A percentile compares a stretch with the other conserved stretches of the same genome.
Conservation (phyloP, 768 basidiomycete species). For the Dioszegia aurantiaca region DNA sequence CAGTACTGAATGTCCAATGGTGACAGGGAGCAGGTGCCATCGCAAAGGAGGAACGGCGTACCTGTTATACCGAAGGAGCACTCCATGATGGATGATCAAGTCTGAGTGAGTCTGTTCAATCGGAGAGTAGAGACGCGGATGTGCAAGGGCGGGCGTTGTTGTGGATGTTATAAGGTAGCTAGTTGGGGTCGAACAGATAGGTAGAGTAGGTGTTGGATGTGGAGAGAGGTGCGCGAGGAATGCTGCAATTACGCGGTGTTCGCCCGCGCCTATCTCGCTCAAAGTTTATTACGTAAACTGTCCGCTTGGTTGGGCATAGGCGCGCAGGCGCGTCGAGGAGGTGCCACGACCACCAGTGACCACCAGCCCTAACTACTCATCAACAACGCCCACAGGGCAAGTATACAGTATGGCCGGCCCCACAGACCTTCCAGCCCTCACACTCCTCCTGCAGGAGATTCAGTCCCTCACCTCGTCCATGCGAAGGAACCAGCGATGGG, state of each 20-base stretch:
- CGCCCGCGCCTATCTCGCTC: not conserved
- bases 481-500: conserved; percentile 98
- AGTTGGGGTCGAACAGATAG: too few relatives aligned
- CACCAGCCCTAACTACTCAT: too few relatives aligned
- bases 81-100: conserved; percentile 63
- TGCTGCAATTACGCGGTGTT: not conserved
- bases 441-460: conserved; percentile 79
- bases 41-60: conserved; percentile 15
- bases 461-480: conserved; percentile 86
- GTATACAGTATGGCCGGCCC: conserved; percentile 19
- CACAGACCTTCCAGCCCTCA: conserved; percentile 39
- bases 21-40: not conserved
- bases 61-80: conserved; percentile 78
- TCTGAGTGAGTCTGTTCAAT: not conserved
- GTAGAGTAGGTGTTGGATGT: not conserved
- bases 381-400: not conserved
- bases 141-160: too few relatives aligned
- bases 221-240: not conserved
- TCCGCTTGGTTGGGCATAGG: not conserved
- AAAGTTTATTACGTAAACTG: not conserved
- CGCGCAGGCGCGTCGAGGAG: conserved; percentile 1
- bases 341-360: not conserved
- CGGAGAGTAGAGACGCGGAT: too few relatives aligned
- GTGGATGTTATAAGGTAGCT: too few relatives aligned
- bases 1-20: not conserved